Conservation (phyloP, 768 basidiomycete species). For the Leccinum barrowsii region DNA sequence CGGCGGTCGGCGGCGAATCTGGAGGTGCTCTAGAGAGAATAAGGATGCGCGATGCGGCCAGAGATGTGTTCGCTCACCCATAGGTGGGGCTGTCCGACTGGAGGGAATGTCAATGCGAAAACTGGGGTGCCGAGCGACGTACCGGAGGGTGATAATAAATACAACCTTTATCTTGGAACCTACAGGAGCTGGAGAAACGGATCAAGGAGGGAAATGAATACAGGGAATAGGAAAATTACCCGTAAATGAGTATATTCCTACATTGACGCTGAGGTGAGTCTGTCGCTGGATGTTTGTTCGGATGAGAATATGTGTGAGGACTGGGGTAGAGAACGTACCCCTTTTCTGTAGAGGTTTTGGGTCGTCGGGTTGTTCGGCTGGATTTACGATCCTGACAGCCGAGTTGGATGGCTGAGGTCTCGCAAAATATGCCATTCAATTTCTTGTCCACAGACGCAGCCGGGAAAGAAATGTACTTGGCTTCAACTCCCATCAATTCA, state of each 20-base stretch:
- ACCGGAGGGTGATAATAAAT: conserved; percentile 78
- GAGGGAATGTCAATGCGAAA: conserved; percentile 13
- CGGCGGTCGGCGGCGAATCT: conserved; percentile 42
- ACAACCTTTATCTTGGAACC: conserved; percentile 85
- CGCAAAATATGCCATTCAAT: conserved; percentile 65
- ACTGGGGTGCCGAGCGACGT: conserved; percentile 9
- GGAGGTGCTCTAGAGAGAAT: conserved; percentile 33
- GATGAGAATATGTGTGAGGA: neutral
- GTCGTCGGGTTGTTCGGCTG: conserved; percentile 41
- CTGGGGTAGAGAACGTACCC: conserved; percentile 39
- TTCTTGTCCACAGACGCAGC: neutral
- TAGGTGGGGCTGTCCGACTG: conserved; percentile 22
- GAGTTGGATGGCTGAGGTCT: conserved; percentile 54
- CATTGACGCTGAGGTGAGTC: conserved; percentile 78
- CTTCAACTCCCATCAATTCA: conserved; percentile 4
- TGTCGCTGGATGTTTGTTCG: conserved; percentile 25
- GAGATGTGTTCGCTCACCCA: conserved; percentile 22
- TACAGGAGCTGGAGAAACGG: conserved; percentile 59
- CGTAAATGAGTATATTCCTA: conserved; percentile 88
- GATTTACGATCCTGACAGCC: conserved; percentile 72
- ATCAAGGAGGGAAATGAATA: neutral
- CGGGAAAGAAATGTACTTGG: too few relatives aligned
- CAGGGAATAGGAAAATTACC: conserved; percentile 44
- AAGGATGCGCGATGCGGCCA: neutral
- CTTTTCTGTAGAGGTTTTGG: conserved; percentile 46